A percentile compares a stretch with the other conserved stretches of the same genome.
Conservation (phyloP, 2,329 filamentous ascomycete species). For the Zymoseptoria tritici region DNA sequence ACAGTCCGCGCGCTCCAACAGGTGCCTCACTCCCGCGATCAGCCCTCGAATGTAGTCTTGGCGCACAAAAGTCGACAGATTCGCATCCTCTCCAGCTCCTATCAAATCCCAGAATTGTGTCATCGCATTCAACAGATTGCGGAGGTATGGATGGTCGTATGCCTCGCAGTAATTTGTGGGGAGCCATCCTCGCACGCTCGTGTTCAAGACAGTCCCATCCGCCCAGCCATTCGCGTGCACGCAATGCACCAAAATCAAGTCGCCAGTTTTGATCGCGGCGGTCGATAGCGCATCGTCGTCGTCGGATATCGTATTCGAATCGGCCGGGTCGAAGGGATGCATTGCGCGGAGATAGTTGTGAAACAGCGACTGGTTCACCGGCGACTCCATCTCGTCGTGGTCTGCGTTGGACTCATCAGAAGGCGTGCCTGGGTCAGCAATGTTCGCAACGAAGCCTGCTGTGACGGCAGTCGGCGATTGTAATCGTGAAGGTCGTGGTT, state of each 20-base stretch:
- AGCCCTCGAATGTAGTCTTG: conserved; percentile 92
- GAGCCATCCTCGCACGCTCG: conserved; percentile 85
- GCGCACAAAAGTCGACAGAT: conserved; percentile 72
- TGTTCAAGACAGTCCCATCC: conserved; percentile 80
- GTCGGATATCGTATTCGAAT: conserved; percentile 61
- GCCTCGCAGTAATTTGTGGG: conserved; percentile 97
- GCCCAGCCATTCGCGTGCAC: conserved; percentile 98
- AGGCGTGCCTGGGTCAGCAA: conserved; percentile 16
- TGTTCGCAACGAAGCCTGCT: conserved; percentile 16
- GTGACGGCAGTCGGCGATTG: conserved; percentile 7
- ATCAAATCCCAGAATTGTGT: conserved; percentile 90
- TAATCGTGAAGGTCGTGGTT: not conserved
- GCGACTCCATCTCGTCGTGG: conserved; percentile 2
- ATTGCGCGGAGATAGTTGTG: conserved; percentile 93
- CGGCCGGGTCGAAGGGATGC: conserved; percentile 79
- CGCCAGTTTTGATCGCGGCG: conserved; percentile 78
- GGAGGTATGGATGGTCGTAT: conserved; percentile 84
- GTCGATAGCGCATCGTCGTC: conserved; percentile 57
- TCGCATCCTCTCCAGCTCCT: conserved; percentile 57
- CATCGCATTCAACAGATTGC: conserved; percentile 73
- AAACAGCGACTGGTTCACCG: conserved; percentile 54
- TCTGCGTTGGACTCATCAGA: conserved; percentile 10
- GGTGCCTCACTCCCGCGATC: conserved; percentile 83
- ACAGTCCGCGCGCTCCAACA: conserved; percentile 83
- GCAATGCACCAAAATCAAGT: conserved; percentile 89